These are phyloP conservation scores for Naganishia randhawae DNA, from an alignment of 768 basidiomycete species.

Conservation along the genomic window DNA sequence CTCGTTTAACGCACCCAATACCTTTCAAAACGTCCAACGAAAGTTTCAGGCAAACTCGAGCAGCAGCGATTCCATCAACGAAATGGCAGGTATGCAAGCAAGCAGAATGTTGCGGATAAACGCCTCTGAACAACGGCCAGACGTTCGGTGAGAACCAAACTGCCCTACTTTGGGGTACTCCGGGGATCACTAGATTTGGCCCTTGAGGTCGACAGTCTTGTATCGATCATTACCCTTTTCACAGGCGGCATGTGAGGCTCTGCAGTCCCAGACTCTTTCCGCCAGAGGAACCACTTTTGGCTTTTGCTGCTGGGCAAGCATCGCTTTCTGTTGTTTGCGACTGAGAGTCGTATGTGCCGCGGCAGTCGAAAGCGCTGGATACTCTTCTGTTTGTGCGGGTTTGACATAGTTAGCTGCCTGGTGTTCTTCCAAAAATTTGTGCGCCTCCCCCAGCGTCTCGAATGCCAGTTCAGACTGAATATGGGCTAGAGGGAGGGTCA, in stretches of 20 bases:
- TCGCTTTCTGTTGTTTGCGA: conserved; percentile 13
- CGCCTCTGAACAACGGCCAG: not conserved
- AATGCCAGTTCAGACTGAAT: conserved; percentile 80
- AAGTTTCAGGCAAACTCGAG: too few species aligned
- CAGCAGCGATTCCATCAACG: too few species aligned
- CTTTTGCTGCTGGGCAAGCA: conserved; percentile 5
- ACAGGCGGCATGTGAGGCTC: conserved; percentile 52
- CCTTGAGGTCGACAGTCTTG: conserved; percentile 82
- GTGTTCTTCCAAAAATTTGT: conserved; percentile 69
- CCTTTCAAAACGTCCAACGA: too few species aligned
- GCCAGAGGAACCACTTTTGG: conserved; percentile 31
- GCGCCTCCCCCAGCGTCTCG: conserved; percentile 62
- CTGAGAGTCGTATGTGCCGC: not conserved
- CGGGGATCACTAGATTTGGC: conserved; percentile 63
- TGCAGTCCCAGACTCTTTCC: conserved; percentile 49
- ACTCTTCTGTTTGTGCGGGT: conserved; percentile 28
- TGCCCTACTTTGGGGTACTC: not conserved
- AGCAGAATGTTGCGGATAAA: too few species aligned
- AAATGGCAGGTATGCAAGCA: too few species aligned
- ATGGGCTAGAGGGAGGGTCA: conserved; percentile 69
- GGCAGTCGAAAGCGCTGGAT: conserved; percentile 4
- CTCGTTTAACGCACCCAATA: too few species aligned
- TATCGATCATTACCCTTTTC: conserved; percentile 69
- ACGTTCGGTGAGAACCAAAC: too few species aligned
- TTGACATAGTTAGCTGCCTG: conserved; percentile 60